phyloP scores from a whole-genome alignment of 2,329 filamentous ascomycete species.

The Gyromitra esculenta region DNA sequence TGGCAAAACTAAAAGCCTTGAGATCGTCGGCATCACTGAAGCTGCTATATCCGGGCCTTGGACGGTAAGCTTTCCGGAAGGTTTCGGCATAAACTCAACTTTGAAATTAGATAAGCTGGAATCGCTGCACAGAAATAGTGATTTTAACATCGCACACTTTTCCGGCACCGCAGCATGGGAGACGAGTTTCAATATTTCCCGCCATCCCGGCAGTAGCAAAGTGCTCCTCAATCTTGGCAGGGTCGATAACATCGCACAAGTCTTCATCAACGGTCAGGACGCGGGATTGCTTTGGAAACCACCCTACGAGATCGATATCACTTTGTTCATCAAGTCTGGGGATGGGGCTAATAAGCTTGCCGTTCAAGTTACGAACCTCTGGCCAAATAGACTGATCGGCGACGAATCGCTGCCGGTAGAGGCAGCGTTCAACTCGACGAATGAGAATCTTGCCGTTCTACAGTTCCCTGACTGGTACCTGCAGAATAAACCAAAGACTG shows the following conservation, averaged over 20 bases:
- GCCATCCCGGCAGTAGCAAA: constrained; percentile 11
- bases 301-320: constrained; percentile 28
- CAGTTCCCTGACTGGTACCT: constrained; percentile 32
- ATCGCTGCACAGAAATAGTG: constrained; percentile 17
- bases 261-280: constrained; percentile 11
- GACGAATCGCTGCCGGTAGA: constrained; percentile 17
- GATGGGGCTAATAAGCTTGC: neutral
- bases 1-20: constrained; percentile 5
- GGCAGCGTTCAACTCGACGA: constrained; percentile 12
- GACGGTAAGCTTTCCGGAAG: constrained; percentile 12
- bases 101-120: constrained; percentile 30
- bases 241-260: constrained; percentile 23
- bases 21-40: constrained; percentile 1
- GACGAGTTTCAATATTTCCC: constrained; percentile 5
- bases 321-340: neutral
- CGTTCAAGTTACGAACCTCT: constrained; percentile 28
- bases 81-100: constrained; percentile 8
- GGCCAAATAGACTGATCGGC: constrained; percentile 24
- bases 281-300: constrained; percentile 16
- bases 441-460: constrained; percentile 13
- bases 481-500: constrained; percentile 21
- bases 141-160: constrained; percentile 34
- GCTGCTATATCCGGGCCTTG: constrained; percentile 7
- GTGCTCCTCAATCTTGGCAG: constrained; percentile 18
- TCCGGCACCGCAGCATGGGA: constrained; percentile 24